A percentile compares a stretch with the other conserved stretches of the same genome.
phyloP scores from a whole-genome alignment of 495 filamentous ascomycete species.

The Aspergillus egyptiacus region DNA sequence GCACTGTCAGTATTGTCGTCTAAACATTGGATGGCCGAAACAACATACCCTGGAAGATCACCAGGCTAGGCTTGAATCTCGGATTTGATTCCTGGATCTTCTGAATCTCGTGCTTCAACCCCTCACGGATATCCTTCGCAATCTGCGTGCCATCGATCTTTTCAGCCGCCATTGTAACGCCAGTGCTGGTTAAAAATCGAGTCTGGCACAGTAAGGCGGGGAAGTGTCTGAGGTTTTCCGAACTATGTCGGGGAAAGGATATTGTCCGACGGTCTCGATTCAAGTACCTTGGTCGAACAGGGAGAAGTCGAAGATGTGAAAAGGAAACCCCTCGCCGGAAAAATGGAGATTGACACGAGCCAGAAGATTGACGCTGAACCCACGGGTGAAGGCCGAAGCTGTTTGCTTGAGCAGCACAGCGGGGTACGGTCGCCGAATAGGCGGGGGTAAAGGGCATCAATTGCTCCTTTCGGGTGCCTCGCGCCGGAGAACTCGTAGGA shows the following conservation, averaged over 20 bases:
- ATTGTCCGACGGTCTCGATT: constrained; percentile 12
- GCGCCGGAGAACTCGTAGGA: constrained; percentile 10
- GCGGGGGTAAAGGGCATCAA: constrained; percentile 37
- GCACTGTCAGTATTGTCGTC: constrained; percentile 13
- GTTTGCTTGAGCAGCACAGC: constrained; percentile 23
- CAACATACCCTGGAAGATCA: constrained; percentile 81
- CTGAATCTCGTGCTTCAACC: constrained; percentile 70
- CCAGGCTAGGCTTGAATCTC: constrained; percentile 78
- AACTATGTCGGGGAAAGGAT: constrained; percentile 6
- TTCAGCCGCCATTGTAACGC: constrained; percentile 66
- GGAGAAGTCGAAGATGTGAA: constrained; percentile 5
- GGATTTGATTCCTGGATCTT: constrained; percentile 74
- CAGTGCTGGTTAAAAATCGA: constrained; percentile 25
- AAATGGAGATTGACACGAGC: constrained; percentile 3
- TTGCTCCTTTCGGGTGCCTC: constrained; percentile 24
- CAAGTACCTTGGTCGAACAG: constrained; percentile 12
- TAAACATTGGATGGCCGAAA: background rate
- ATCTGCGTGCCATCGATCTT: constrained; percentile 96
- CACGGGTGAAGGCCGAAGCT: constrained; percentile 8
- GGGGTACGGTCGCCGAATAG: constrained; percentile 30
- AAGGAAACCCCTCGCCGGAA: background rate
- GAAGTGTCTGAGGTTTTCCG: constrained; percentile 19
- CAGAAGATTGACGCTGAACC: constrained; percentile 5
- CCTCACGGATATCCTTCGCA: constrained; percentile 80
- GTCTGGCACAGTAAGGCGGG: constrained; percentile 19